Percentiles rank a stretch among this genome's conserved stretches.
These are phyloP conservation scores for Penicillium chermesinum DNA, from an alignment of 495 filamentous ascomycete species.

Conservation along the genomic window DNA sequence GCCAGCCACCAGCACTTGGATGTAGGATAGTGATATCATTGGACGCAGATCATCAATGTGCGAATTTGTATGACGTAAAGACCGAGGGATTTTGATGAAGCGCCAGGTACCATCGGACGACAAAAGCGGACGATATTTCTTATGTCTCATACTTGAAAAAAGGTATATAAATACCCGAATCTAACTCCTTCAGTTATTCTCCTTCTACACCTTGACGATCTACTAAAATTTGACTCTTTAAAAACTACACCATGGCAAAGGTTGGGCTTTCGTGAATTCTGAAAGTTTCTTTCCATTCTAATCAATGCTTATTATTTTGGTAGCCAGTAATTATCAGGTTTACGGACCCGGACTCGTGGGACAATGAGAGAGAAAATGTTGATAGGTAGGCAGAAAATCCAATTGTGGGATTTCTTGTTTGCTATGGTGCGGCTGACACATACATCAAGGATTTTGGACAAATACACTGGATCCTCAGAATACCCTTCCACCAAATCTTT, in stretches of 20 bases:
- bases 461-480: not conserved
- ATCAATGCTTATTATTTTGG: not conserved
- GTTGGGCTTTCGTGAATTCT: not conserved
- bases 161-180: not conserved
- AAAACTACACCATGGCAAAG: not conserved
- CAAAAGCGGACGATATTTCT: not conserved
- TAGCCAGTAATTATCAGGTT: not conserved
- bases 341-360: not conserved
- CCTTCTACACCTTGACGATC: not conserved
- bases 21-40: not conserved
- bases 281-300: not conserved
- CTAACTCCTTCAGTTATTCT: not conserved
- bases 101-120: too few species aligned
- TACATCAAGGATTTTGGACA: not conserved
- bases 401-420: not conserved
- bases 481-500: not conserved
- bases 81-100: too few species aligned
- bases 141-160: not conserved
- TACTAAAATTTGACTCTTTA: not conserved
- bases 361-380: not conserved
- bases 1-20: not conserved
- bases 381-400: not conserved
- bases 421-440: not conserved
- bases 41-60: too few species aligned
- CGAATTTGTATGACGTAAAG: too few species aligned